These are phyloP conservation scores for Amylocystis lapponica DNA, from an alignment of 768 basidiomycete genomes.

Conservation along the genomic window DNA sequence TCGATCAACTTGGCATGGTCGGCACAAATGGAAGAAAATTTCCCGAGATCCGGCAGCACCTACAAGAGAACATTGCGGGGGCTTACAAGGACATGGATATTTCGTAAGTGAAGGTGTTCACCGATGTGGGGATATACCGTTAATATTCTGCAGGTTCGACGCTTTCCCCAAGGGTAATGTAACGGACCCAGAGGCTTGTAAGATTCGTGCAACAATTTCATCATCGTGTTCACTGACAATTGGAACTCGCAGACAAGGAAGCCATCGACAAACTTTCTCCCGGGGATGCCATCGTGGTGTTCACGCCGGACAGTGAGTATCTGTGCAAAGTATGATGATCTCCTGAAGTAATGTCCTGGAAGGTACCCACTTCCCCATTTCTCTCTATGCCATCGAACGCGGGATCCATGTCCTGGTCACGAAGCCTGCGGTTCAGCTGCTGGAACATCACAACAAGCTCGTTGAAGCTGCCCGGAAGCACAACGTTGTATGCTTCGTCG, in stretches of 20 bases:
- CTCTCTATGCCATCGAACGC: conserved; percentile 79
- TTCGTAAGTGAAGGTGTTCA: conserved; percentile 41
- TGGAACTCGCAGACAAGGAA: conserved; percentile 52
- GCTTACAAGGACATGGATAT: conserved; percentile 88
- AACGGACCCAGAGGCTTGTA: conserved; percentile 78
- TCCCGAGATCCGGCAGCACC: conserved; percentile 76
- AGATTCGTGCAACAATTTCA: conserved; percentile 24
- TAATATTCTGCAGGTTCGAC: conserved; percentile 50
- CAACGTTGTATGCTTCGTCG: conserved; percentile 87
- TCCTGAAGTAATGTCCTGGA: neutral
- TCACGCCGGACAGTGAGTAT: conserved; percentile 81
- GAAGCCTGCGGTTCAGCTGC: conserved; percentile 85
- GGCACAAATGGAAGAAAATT: conserved; percentile 87
- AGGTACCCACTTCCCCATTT: conserved; percentile 84
- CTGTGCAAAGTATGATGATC: neutral
- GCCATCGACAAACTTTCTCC: conserved; percentile 74
- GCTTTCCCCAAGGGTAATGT: conserved; percentile 69
- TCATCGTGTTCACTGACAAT: neutral
- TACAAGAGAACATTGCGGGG: conserved; percentile 74
- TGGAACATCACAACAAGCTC: conserved; percentile 76
- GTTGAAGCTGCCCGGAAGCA: conserved; percentile 73
- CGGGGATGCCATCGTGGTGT: conserved; percentile 88
- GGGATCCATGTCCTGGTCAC: conserved; percentile 88
- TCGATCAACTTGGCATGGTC: conserved; percentile 77
- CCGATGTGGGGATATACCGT: neutral